Base-by-base conservation (phyloP, 345 rosid genomes). In the Gossypium raimondii region DNA sequence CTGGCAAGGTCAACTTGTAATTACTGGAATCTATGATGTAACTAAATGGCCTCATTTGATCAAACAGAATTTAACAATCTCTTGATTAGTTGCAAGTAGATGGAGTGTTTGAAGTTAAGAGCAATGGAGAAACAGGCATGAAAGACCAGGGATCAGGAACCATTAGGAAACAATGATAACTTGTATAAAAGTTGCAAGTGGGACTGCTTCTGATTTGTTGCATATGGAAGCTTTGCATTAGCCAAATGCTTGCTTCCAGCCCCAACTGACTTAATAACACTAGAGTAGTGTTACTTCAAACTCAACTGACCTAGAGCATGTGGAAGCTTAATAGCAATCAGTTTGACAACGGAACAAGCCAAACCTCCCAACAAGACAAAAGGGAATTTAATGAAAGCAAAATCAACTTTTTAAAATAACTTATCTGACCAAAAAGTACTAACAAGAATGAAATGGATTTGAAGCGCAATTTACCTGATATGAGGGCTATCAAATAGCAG, bases 401-500 rank as follows among this genome's bases (percentile, higher is more conserved):
- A 48, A 8, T 8, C n/a, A 66, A 24, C 11, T 1, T n/a, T 48
- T 22, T 7, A 44, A 20, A 45, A 66, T 9, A 63, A 18, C 17
- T 29, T 38, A 34, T 71, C 74, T n/a, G 81, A 78, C 60, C 3
- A 77, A 38, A 47, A 41, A 43, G 9, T 3, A 61, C 29, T 16
- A 24, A 75, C n/a, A 44, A 18, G 55, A 24, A 56, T 9, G 50
- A 9, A n/a, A 29, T 68, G 73, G 69, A 73, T 13, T 41, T 29
- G 72, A 77, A 75, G 11, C 17, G 69, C 51, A 67, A 27, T 6
- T 41, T 81, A 94, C 98, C 98, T 85, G 85, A 85, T 87, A 73
- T 75, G 77, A n/a, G 92, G 94, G 62, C 76, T 88, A 81, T 92
- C 99, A n/a, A 92, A 91, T 67, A 93, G 84, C 77, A 89, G 85